Base-by-base conservation (phyloP, 768 basidiomycete genomes). In the Tylopilus sp. region DNA sequence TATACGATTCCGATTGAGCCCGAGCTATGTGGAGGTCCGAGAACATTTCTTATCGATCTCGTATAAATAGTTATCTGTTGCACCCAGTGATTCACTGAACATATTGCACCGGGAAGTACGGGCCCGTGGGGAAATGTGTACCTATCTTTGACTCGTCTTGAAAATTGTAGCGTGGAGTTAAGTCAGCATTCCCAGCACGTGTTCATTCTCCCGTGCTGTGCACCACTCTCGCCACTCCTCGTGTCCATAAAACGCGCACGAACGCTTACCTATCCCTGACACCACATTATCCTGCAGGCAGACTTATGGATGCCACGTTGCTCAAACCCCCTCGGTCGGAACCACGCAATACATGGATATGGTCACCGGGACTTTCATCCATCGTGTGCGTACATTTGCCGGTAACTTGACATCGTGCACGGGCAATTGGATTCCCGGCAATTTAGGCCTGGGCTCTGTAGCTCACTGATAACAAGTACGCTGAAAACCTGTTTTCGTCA, bases 241-340 rank as follows among this genome's bases (percentile, higher is more conserved):
- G 50, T 64, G 59, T 54, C 43, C 26, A 35, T 28, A 23, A 35
- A 44, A 43, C 44, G 30, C 28, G 50, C 42, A 47, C 48, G 30
- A 12, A 38, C 40, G 25, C 44, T 42, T 48, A 35, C 53, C 39
- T 33, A 51, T 61, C 55, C 58, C 59, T 58, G 51, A 48, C 47
- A 51, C 50, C 45, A 52, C 52, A 23, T 44, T 51, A 21, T 51
- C 61, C 63, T 62, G 63, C 61, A 63, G 53, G 61, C 59, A 62
- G 46, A 53, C 63, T 62, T 54, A 53, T 55, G 28, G 3, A 57
- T n/a, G 41, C 48, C 62, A 65, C 53, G 56, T 44, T 35, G 50
- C 35, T n/a, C 17, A 31, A 47, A 48, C 25, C 44, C 20, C 35
- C 43, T 30, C 31, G 31, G 48, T 49, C 42, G 42, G 42, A 48